These are phyloP conservation scores for Lagerstroemia speciosa DNA, from an alignment of 345 rosid species.

Conservation along the genomic window DNA sequence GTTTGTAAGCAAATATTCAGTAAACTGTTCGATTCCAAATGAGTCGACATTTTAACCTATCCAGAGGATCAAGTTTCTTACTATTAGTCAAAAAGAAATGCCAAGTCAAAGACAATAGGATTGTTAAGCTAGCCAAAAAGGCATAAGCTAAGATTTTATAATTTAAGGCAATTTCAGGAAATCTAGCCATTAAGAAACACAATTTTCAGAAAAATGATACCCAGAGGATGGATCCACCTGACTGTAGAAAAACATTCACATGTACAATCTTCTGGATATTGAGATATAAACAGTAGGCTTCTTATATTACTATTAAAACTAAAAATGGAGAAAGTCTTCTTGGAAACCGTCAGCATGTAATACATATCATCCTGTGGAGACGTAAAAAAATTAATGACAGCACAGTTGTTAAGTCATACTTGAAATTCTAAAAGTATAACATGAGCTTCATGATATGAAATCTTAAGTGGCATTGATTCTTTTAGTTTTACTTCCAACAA, in stretches of 20 bases:
- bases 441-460: background rate
- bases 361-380: background rate
- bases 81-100: no score
- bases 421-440: background rate
- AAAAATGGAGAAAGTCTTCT: constrained; percentile 1
- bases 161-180: background rate
- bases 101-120: no score
- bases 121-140: background rate
- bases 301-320: background rate
- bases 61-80: no score
- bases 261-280: background rate
- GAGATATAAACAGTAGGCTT: background rate
- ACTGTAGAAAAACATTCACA: background rate
- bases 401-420: background rate
- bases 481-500: background rate
- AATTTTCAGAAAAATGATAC: background rate
- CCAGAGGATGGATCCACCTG: background rate
- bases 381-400: background rate
- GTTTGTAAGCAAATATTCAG: background rate
- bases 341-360: background rate
- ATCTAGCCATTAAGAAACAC: background rate
- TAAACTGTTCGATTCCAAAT: background rate
- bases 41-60: no score
- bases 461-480: background rate
- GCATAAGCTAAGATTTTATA: background rate